Percentiles rank a stretch among this genome's conserved stretches.
phyloP scores from a whole-genome alignment of 768 basidiomycete species.

The Leucosporidium creatinivorum region DNA sequence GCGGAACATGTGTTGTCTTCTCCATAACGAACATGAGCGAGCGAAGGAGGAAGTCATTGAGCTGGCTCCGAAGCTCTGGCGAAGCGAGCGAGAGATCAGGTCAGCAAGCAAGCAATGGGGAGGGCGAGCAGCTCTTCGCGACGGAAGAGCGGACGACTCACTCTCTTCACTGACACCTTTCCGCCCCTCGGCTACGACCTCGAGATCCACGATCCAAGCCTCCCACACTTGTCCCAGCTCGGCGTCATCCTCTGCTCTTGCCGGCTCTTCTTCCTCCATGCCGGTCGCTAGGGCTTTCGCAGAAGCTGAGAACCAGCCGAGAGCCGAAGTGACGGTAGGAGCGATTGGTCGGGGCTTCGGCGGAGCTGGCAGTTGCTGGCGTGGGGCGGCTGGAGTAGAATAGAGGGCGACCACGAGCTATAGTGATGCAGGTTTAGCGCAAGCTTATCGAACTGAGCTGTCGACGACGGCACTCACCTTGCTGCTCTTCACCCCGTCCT shows the following conservation, averaged over 20 bases:
- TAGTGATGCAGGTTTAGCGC: fast-evolving
- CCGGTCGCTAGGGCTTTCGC: not conserved
- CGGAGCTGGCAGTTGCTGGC: not conserved
- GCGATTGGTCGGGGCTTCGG: not conserved
- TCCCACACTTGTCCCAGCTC: slow-evolving; percentile 10
- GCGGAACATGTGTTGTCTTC: slow-evolving; percentile 16
- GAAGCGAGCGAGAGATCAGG: not conserved
- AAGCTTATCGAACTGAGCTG: too few species aligned
- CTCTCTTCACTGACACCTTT: slow-evolving; percentile 5
- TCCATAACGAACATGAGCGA: slow-evolving; percentile 9
- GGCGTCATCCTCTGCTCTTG: slow-evolving; percentile 8
- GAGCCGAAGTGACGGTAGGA: slow-evolving; percentile 9
- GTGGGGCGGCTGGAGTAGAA: slow-evolving; percentile 10
- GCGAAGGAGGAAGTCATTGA: slow-evolving; percentile 27
- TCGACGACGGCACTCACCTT: too few species aligned
- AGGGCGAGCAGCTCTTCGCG: not conserved
- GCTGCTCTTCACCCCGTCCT: not conserved
- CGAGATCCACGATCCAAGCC: slow-evolving; percentile 22
- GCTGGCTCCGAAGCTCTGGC: slow-evolving; percentile 22
- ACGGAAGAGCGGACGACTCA: not conserved
- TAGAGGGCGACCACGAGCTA: slow-evolving; percentile 24
- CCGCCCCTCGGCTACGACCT: slow-evolving; percentile 6
- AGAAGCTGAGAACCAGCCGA: slow-evolving; percentile 23
- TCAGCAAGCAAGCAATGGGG: fast-evolving
- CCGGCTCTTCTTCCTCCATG: not conserved